Conservation (phyloP, 1,284 basidiomycete species). For the Ustilago loliicola region DNA sequence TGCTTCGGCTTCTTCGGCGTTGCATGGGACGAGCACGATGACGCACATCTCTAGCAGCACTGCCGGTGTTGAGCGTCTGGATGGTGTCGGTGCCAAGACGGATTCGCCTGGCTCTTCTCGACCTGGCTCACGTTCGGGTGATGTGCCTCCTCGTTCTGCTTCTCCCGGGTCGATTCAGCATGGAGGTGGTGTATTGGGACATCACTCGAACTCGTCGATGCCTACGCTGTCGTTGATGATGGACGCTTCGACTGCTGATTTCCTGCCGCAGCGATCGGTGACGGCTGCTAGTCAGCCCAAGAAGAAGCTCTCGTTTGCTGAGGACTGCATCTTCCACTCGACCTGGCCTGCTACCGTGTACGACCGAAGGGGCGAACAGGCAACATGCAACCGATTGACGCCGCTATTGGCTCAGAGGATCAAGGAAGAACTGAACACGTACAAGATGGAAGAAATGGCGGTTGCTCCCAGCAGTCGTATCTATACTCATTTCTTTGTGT, state of each 20-base stretch:
- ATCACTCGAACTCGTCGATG: constrained; percentile 74
- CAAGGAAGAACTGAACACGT: constrained; percentile 85
- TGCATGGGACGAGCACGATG: constrained; percentile 50
- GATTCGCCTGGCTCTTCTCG: constrained; percentile 52
- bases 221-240: constrained; percentile 86
- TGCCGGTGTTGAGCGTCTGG: constrained; percentile 60
- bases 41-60: constrained; percentile 61
- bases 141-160: constrained; percentile 33
- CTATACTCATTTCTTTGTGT: constrained; percentile 68
- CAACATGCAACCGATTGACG: constrained; percentile 95
- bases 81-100: constrained; percentile 55
- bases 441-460: constrained; percentile 99
- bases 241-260: constrained; percentile 72
- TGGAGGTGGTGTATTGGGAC: constrained; percentile 53
- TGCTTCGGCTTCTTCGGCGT: constrained; percentile 19
- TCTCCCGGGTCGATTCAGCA: constrained; percentile 48
- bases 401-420: constrained; percentile 93
- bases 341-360: constrained; percentile 92
- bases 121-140: constrained; percentile 39
- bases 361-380: constrained; percentile 92
- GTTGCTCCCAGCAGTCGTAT: constrained; percentile 76
- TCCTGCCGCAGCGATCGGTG: constrained; percentile 56
- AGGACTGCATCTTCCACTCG: constrained; percentile 91
- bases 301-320: constrained; percentile 85
- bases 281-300: constrained; percentile 74